Evolutionary conservation across 2,329 filamentous ascomycete species (phyloP).

Genomic region (Beauveria asiatica): DNA sequence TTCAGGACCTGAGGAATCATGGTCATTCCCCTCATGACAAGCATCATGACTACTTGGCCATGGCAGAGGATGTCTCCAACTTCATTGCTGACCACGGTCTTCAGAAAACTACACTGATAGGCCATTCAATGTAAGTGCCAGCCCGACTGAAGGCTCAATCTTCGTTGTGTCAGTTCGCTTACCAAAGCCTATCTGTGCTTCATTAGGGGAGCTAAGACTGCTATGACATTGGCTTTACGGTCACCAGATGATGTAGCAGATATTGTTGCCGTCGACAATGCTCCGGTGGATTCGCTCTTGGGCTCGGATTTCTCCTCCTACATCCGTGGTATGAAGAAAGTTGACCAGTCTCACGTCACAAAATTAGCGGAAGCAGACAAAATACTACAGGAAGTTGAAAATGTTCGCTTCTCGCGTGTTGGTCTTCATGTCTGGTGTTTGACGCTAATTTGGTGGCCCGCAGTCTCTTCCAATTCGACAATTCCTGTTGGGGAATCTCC

Average conservation of each 20-base stretch:
- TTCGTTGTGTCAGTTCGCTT: neutral
- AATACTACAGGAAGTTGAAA: conserved; percentile 67
- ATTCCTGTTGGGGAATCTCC: conserved; percentile 82
- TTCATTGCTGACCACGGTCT: conserved; percentile 69
- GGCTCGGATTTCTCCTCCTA: conserved; percentile 70
- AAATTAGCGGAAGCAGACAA: conserved; percentile 71
- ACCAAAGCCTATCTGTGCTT: neutral
- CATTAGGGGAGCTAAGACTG: conserved; percentile 76
- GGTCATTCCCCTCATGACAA: conserved; percentile 75
- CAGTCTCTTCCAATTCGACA: conserved; percentile 70
- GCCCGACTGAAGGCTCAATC: neutral
- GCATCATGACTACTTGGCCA: conserved; percentile 69
- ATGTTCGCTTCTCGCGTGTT: conserved; percentile 32
- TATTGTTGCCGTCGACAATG: conserved; percentile 84
- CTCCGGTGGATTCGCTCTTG: conserved; percentile 72
- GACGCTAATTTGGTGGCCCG: conserved; percentile 2
- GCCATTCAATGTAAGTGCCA: conserved; percentile 73
- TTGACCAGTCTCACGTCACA: conserved; percentile 60
- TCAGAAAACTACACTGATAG: conserved; percentile 68
- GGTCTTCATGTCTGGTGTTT: neutral
- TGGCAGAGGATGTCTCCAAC: conserved; percentile 73
- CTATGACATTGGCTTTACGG: conserved; percentile 75
- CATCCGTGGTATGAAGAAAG: conserved; percentile 72
- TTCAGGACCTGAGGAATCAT: conserved; percentile 82
- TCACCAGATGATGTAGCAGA: conserved; percentile 58